A percentile compares a stretch with the other conserved stretches of the same genome.
Evolutionary conservation across 2,329 filamentous ascomycete species (phyloP).

Genomic region (Thelonectria olida): DNA sequence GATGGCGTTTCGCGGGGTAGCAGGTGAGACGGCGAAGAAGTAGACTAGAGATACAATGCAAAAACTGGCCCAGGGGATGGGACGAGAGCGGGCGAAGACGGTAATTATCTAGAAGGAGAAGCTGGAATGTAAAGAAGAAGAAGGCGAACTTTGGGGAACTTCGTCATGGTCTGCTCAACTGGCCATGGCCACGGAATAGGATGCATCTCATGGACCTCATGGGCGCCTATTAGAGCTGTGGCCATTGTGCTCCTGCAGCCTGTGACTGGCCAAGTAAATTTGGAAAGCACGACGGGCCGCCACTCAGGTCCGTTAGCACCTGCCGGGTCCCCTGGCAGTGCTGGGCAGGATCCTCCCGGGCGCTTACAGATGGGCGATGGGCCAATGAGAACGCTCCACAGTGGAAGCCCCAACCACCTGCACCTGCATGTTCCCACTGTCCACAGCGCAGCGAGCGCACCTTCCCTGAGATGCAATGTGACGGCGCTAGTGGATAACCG

Average conservation of each 20-base stretch:
- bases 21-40: conserved; percentile 1
- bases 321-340: conserved; percentile 14
- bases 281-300: conserved; percentile 34
- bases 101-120: conserved; percentile 20
- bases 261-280: conserved; percentile 42
- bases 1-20: conserved; percentile 36
- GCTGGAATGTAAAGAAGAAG: not conserved
- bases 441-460: conserved; percentile 4
- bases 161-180: conserved; percentile 4
- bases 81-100: conserved; percentile 9
- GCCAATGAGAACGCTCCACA: conserved; percentile 32
- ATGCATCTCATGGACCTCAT: conserved; percentile 29
- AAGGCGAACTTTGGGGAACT: not conserved
- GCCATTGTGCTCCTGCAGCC: conserved; percentile 18
- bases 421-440: conserved; percentile 6
- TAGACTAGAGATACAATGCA: not conserved
- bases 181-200: not conserved
- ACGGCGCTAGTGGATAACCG: conserved; percentile 33
- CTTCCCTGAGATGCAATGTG: conserved; percentile 36
- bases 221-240: conserved; percentile 39
- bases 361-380: conserved; percentile 34
- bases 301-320: conserved; percentile 27
- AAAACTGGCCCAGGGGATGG: not conserved
- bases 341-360: conserved; percentile 26
- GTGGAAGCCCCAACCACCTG: conserved; percentile 7